These are phyloP conservation scores for Mycena haematopus DNA, from an alignment of 768 basidiomycete genomes.

Conservation along the genomic window DNA sequence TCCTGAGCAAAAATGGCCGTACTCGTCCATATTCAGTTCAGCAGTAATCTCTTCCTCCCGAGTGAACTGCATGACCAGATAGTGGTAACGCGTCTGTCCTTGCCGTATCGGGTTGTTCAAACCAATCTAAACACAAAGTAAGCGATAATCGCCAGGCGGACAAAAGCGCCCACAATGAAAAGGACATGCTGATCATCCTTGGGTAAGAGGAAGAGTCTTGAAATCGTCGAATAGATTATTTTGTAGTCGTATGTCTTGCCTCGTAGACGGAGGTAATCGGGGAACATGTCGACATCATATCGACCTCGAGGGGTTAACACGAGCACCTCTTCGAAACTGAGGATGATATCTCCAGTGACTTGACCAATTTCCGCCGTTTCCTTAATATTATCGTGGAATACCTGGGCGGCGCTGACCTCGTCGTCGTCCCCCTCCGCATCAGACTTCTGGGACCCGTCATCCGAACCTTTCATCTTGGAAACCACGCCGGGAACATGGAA, in stretches of 20 bases:
- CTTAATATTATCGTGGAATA: slow-evolving; percentile 95
- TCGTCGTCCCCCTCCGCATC: slow-evolving; percentile 77
- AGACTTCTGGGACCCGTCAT: slow-evolving; percentile 76
- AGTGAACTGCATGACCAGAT: slow-evolving; percentile 98
- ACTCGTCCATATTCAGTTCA: slow-evolving; percentile 93
- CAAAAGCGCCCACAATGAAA: slow-evolving; percentile 77
- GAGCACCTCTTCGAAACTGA: slow-evolving; percentile 94
- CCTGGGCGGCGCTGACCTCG: slow-evolving; percentile 91
- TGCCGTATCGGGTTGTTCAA: slow-evolving; percentile 94
- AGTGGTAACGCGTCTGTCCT: slow-evolving; percentile 97
- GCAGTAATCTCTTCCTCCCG: slow-evolving; percentile 97
- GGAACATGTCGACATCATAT: slow-evolving; percentile 98
- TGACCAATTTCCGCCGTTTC: slow-evolving; percentile 95
- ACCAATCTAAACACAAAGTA: slow-evolving; percentile 64
- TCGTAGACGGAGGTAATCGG: slow-evolving; percentile 90
- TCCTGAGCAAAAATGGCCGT: slow-evolving; percentile 38
- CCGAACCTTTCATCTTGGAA: slow-evolving; percentile 66
- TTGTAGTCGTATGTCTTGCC: slow-evolving; percentile 99
- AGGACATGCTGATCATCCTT: slow-evolving; percentile 96
- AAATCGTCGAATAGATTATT: slow-evolving; percentile 88
- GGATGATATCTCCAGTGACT: slow-evolving; percentile 87
- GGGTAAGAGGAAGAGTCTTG: slow-evolving; percentile 89
- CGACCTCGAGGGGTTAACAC: slow-evolving; percentile 96
- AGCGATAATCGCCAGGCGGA: neutral
- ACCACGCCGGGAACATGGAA: slow-evolving; percentile 92